Base-by-base conservation (phyloP, 2,329 filamentous ascomycete species). In the Stagonosporopsis vannaccii region DNA sequence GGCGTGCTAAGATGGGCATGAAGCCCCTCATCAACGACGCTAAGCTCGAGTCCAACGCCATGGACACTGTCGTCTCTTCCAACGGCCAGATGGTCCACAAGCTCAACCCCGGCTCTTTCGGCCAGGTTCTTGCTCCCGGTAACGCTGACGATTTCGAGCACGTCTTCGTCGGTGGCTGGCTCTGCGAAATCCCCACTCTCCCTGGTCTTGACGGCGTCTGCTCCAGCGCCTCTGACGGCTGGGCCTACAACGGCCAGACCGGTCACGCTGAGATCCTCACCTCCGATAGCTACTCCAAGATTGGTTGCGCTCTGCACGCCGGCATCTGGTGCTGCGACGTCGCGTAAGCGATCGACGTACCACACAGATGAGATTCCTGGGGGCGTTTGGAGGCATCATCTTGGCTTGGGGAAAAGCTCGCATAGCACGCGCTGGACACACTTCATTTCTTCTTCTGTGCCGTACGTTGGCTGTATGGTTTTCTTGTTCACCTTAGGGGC, bases 141-240 rank as follows among this genome's bases (percentile, higher is more conserved):
- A 41, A 60, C 25, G 48, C 50, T 8, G 56, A 63, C 15, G 59
- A 67, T 32, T 74, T 74, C 62, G 53, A 66, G 55, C 42, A 61
- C 49, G 67, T 71, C 56, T 73, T 72, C 56, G 66, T 73, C 17
- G 72, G 72, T 25, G 71, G 69, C 47, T 74, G 72, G 72, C 70
- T 74, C 47, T 74, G 72, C 69, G 72, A 74, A 63, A 61, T 64
- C 19, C 63, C 72, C 49, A 51, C 50, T 32, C 60, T 69, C 19
- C 51, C 63, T 22, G 70, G 68, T 45, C 60, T 73, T 30, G 58
- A 66, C 45, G 65, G 62, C 35, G 54, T 67, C 58, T 73, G 72
- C 67, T 8, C 30, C 11, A 56, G 40, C 6, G 28, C 51, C 40
- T 69, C 69, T 28, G 12, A 66, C n/a, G 71, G 70, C 58, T 74